Conservation (phyloP, 2,329 filamentous ascomycete genomes). For the Pseudocercospora crystallina region DNA sequence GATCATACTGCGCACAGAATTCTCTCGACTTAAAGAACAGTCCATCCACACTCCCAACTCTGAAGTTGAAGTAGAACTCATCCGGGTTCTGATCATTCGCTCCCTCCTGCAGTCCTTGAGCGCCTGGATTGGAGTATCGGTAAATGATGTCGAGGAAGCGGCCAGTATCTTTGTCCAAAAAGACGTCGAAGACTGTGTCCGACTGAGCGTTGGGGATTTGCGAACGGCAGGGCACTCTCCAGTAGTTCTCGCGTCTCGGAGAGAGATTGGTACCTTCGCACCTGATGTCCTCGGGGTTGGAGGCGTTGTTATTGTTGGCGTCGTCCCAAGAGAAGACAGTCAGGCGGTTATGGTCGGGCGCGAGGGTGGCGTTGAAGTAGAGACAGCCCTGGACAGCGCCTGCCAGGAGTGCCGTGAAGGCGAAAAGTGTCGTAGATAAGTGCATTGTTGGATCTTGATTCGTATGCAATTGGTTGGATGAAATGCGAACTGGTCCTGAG, state of each 20-base stretch:
- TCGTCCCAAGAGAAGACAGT: constrained; percentile 22
- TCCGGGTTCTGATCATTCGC: constrained; percentile 11
- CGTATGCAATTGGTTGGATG: no score
- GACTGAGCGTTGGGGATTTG: constrained; percentile 13
- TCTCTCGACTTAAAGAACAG: constrained; percentile 21
- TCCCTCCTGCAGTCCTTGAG: constrained; percentile 9
- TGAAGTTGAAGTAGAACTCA: constrained; percentile 21
- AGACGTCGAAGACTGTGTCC: constrained; percentile 21
- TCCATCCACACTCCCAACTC: constrained; percentile 18
- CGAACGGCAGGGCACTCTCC: constrained; percentile 16
- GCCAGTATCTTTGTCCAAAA: constrained; percentile 17
- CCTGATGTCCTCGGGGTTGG: constrained; percentile 19
- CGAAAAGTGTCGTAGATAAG: neutral
- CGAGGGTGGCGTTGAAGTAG: constrained; percentile 22
- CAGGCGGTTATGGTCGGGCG: constrained; percentile 9
- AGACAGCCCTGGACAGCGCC: constrained; percentile 12
- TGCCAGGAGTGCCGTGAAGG: constrained; percentile 5
- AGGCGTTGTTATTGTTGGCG: constrained; percentile 19
- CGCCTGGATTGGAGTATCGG: constrained; percentile 19
- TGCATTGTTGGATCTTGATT: no score
- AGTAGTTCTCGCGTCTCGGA: constrained; percentile 6
- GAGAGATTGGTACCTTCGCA: constrained; percentile 13
- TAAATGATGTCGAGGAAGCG: constrained; percentile 23
- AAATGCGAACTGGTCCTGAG: no score
- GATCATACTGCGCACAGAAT: constrained; percentile 19